Evolutionary conservation across 805 yeast species (phyloP), one percentile per base, ranked within the genome.

Genomic region (Metschnikowia noctiluminum): DNA sequence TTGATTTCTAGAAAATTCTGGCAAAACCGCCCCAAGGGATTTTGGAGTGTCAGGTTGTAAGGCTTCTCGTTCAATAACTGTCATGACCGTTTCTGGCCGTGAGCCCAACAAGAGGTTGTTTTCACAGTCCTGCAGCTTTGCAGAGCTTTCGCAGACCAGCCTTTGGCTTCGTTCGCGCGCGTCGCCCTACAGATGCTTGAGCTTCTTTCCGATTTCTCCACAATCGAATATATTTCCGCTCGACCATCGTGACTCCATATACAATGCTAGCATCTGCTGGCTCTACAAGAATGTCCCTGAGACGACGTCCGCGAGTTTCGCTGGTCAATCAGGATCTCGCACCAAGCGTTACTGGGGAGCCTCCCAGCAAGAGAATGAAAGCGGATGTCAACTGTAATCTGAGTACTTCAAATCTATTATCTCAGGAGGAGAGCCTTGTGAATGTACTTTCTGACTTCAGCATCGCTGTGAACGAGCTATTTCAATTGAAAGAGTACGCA

Each of bases 401-500:
- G 15, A 34, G 28, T 8, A 10, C 13, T 10, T 2, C 40, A 5
- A 9, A 6, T n/a, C 26, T 40, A 2, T 30, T 7, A 16, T 9
- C 11, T n/a, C 38, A 26, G 14, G 47, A 39, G 28, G 47, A 39
- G 21, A 28, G 41, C n/a, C 50, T 51, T 28, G 76, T 78, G 0
- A 69, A 74, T 6, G 52, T 81, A 46, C 62, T 75, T 35, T 63
- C 76, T 13, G 66, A 73, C 35, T 80, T 79, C 61, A 79, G 78
- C 43, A 45, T 77, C 6, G 62, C 79, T 27, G 69, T 80, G 0
- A 80, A 81, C 52, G 90, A 86, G 59, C 65, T 85, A 15, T 85
- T 80, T 56, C 89, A 85, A 59, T 64, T 86, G 28, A 68, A 74
- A 48, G 80, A 82, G 55, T 85, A 77, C 60, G 79, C 81, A 16